Percentiles rank a stretch among this genome's conserved stretches.
Conservation (phyloP, 139 green algal species). For the Chlorella sp. region DNA sequence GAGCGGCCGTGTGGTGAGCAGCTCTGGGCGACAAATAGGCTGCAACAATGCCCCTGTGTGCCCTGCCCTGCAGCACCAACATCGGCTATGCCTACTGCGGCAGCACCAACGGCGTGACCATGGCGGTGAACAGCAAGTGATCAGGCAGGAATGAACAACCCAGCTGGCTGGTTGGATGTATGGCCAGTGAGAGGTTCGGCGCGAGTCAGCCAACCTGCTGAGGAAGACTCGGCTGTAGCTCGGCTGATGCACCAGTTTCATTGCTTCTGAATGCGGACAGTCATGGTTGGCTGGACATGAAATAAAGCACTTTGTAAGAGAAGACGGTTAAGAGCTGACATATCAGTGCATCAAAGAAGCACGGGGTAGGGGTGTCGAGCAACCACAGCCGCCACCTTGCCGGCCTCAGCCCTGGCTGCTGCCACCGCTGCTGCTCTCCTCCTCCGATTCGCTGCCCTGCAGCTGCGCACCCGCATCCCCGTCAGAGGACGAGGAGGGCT, state of each 20-base stretch:
- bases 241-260: too few species aligned
- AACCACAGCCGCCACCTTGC: neutral
- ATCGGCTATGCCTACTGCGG: constrained; percentile 50
- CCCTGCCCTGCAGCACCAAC: constrained; percentile 49
- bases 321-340: too few species aligned
- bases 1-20: too few species aligned
- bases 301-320: too few species aligned
- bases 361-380: too few species aligned
- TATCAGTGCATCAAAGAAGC: neutral
- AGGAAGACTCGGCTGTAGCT: too few species aligned
- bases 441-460: neutral
- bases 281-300: neutral
- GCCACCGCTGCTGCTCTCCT: neutral
- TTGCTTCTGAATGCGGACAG: neutral
- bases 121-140: constrained; percentile 37
- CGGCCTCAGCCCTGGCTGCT: neutral
- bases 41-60: too few species aligned
- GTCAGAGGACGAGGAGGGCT: neutral
- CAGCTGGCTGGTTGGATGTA: neutral
- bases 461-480: too few species aligned
- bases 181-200: too few species aligned
- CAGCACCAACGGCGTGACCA: constrained; percentile 43
- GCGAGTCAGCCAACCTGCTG: too few species aligned
- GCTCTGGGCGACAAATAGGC: too few species aligned
- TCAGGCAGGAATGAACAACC: too few species aligned